phyloP scores from a whole-genome alignment of 1,139 yeast genomes.

The Suhomyces bokatorum region DNA sequence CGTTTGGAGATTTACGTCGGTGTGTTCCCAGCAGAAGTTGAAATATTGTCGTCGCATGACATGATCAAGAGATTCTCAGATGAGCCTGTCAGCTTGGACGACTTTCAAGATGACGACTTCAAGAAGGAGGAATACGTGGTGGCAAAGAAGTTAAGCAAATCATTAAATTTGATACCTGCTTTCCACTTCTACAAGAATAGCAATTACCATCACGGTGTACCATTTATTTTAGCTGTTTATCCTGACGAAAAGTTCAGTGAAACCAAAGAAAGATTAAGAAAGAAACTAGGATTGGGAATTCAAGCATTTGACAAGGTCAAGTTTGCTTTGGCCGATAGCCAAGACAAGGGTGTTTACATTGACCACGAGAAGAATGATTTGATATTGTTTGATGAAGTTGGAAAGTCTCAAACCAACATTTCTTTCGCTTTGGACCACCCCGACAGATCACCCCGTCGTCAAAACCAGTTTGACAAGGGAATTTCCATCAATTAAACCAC shows the following conservation, averaged over 20 bases:
- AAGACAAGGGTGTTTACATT: constrained; percentile 47
- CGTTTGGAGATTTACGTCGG: constrained; percentile 44
- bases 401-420: constrained; percentile 35
- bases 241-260: constrained; percentile 64
- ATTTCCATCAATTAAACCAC: constrained; percentile 45
- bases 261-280: constrained; percentile 70
- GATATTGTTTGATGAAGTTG: constrained; percentile 56
- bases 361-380: constrained; percentile 53
- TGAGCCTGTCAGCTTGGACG: constrained; percentile 22
- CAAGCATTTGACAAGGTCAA: constrained; percentile 76
- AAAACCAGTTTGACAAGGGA: constrained; percentile 55
- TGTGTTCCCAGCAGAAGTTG: constrained; percentile 47
- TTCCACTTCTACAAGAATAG: constrained; percentile 79
- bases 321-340: constrained; percentile 54
- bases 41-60: constrained; percentile 39
- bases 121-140: constrained; percentile 29
- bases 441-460: constrained; percentile 60
- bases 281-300: constrained; percentile 69
- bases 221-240: constrained; percentile 71
- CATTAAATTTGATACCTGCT: constrained; percentile 45
- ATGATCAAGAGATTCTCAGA: constrained; percentile 33
- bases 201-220: constrained; percentile 77
- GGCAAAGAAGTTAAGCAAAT: constrained; percentile 36
- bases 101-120: constrained; percentile 26
- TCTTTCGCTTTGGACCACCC: constrained; percentile 83